Conservation (phyloP, 371 early-diverging fungal species). For the Syncephalastrum monosporum region DNA sequence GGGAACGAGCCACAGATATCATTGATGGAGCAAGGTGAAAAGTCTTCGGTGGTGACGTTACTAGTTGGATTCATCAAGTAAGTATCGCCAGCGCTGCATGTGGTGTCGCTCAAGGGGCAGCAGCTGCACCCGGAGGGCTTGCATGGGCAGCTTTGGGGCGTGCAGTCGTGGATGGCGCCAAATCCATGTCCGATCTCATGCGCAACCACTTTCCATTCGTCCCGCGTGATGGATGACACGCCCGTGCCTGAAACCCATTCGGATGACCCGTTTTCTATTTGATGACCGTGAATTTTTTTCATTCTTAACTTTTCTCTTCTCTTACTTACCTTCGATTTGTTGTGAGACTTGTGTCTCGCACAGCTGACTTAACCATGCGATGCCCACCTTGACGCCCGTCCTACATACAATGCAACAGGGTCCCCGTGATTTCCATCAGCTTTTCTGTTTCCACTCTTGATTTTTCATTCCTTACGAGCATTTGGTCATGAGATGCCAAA, state of each 20-base stretch:
- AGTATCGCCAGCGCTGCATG: slow-evolving; percentile 78
- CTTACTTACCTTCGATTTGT: slow-evolving; percentile 35
- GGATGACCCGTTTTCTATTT: slow-evolving; percentile 38
- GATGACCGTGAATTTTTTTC: background rate
- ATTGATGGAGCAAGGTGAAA: slow-evolving; percentile 80
- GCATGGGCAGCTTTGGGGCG: slow-evolving; percentile 58
- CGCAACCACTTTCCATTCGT: slow-evolving; percentile 95
- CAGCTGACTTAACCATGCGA: slow-evolving; percentile 88
- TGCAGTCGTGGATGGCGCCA: slow-evolving; percentile 75
- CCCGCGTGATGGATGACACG: slow-evolving; percentile 80
- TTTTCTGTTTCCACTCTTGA: background rate
- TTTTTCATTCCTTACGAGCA: slow-evolving; percentile 55
- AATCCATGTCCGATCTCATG: slow-evolving; percentile 94
- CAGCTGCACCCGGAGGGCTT: slow-evolving; percentile 57
- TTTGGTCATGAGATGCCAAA: slow-evolving; percentile 95
- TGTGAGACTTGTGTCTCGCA: slow-evolving; percentile 65
- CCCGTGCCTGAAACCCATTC: slow-evolving; percentile 82
- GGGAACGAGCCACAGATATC: slow-evolving; percentile 69
- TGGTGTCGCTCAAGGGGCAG: slow-evolving; percentile 68
- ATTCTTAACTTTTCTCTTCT: background rate
- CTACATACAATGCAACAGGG: slow-evolving; percentile 10
- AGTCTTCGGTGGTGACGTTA: slow-evolving; percentile 67
- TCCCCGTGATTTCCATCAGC: no score
- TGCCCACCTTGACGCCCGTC: slow-evolving; percentile 86
- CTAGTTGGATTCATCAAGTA: slow-evolving; percentile 90